Conservation (phyloP, 192 early-diverging fungal genomes). For the Entomortierella parvispora region DNA sequence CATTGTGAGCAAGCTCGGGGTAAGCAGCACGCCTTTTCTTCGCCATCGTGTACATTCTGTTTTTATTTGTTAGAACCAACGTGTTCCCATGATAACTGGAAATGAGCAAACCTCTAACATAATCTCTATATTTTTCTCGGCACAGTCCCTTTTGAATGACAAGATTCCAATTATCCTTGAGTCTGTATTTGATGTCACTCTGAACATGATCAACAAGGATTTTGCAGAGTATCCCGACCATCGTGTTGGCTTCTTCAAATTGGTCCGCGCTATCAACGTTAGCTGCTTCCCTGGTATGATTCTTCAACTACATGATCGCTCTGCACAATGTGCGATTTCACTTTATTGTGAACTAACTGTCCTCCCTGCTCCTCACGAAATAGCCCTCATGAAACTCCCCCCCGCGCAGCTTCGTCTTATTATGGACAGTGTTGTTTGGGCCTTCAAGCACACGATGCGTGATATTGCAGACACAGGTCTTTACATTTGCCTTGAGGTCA, state of each 20-base stretch:
- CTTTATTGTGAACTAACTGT: background rate
- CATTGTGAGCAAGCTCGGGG: constrained; percentile 84
- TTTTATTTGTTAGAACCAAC: too few species aligned
- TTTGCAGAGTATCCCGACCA: constrained; percentile 98
- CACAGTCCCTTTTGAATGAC: constrained; percentile 78
- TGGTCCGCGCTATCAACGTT: constrained; percentile 90
- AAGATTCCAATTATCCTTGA: constrained; percentile 89
- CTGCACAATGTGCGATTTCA: constrained; percentile 6
- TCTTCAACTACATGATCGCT: background rate
- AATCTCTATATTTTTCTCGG: background rate
- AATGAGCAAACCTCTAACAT: background rate
- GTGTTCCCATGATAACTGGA: too few species aligned
- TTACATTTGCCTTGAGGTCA: constrained; percentile 85
- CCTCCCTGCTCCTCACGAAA: background rate
- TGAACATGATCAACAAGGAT: constrained; percentile 99
- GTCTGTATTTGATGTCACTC: constrained; percentile 94
- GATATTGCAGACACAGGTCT: constrained; percentile 96
- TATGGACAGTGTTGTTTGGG: constrained; percentile 97
- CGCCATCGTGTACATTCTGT: constrained; percentile 31
- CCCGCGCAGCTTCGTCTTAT: constrained; percentile 90
- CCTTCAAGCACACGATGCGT: constrained; percentile 98
- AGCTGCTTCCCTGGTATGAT: constrained; percentile 88
- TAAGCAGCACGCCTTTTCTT: constrained; percentile 55
- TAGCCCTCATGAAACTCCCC: constrained; percentile 86
- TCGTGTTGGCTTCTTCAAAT: constrained; percentile 92